Conservation (phyloP, 2,329 filamentous ascomycete species). For the Diaporthe batatas region DNA sequence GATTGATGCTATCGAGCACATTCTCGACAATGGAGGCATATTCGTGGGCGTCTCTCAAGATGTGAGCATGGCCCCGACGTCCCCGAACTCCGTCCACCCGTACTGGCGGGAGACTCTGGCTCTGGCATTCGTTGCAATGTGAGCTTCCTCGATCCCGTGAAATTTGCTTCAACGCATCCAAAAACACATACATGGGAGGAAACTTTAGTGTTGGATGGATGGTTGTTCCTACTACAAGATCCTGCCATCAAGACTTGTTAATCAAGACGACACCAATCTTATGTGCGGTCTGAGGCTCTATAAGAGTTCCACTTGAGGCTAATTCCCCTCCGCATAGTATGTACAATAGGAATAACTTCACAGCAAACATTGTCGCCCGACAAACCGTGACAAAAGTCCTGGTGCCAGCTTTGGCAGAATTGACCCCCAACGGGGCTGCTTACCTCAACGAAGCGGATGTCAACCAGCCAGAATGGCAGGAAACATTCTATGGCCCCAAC, state of each 20-base stretch:
- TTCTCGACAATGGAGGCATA: background rate
- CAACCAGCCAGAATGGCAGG: conserved; percentile 33
- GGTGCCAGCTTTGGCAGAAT: conserved; percentile 43
- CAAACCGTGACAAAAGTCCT: conserved; percentile 23
- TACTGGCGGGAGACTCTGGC: conserved; percentile 28
- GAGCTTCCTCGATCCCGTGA: too few relatives aligned
- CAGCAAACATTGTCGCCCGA: conserved; percentile 16
- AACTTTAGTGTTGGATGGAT: background rate
- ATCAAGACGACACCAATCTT: background rate
- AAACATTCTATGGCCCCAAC: conserved; percentile 32
- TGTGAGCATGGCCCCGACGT: background rate
- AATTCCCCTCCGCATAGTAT: background rate
- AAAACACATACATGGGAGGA: background rate
- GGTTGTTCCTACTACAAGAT: too few relatives aligned
- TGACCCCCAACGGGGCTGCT: conserved; percentile 26
- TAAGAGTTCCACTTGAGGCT: background rate
- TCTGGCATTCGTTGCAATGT: conserved; percentile 28
- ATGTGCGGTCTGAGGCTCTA: background rate
- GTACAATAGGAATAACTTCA: conserved; percentile 18
- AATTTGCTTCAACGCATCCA: background rate
- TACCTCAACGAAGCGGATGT: conserved; percentile 40
- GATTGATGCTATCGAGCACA: background rate
- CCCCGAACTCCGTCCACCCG: conserved; percentile 2
- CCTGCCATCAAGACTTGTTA: too few relatives aligned
- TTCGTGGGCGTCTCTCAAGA: conserved; percentile 18